A percentile compares a stretch with the other conserved stretches of the same genome.
Conservation (phyloP, 768 basidiomycete species). For the Pleurotus citrinopileatus region DNA sequence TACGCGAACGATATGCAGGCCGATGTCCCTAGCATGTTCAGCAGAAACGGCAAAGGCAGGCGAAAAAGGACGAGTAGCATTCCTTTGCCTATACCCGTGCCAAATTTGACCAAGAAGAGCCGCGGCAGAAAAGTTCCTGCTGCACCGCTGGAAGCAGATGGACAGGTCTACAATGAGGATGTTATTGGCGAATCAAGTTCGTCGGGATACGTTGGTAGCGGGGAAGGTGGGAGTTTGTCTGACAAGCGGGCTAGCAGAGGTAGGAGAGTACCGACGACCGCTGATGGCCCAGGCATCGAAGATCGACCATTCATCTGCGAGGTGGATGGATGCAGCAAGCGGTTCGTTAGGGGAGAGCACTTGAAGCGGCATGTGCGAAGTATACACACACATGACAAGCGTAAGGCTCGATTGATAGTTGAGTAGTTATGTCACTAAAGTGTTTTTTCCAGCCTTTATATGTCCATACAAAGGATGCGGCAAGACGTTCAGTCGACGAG, state of each 20-base stretch:
- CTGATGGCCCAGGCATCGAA: constrained; percentile 12
- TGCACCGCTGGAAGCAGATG: constrained; percentile 8
- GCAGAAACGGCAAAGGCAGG: not conserved
- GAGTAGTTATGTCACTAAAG: too few species aligned
- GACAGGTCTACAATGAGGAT: not conserved
- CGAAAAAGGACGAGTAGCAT: constrained; percentile 12
- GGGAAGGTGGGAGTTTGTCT: constrained; percentile 7
- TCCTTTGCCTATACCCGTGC: constrained; percentile 51
- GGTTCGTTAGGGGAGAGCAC: constrained; percentile 78
- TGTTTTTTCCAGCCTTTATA: constrained; percentile 39
- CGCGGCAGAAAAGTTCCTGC: constrained; percentile 58
- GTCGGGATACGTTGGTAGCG: constrained; percentile 5
- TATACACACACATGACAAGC: constrained; percentile 83
- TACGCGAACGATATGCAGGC: constrained; percentile 11
- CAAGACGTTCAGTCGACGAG: constrained; percentile 69
- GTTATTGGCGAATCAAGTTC: constrained; percentile 5
- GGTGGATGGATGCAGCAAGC: constrained; percentile 73
- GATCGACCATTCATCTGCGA: constrained; percentile 60
- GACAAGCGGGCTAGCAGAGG: not conserved
- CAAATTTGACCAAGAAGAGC: constrained; percentile 62
- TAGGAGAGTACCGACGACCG: not conserved
- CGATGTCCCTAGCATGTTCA: not conserved
- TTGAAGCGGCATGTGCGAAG: constrained; percentile 78
- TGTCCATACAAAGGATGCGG: constrained; percentile 66
- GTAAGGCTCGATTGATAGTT: constrained; percentile 53